Base-by-base conservation (phyloP, 2,329 filamentous ascomycete species). In the Fusarium sp. region DNA sequence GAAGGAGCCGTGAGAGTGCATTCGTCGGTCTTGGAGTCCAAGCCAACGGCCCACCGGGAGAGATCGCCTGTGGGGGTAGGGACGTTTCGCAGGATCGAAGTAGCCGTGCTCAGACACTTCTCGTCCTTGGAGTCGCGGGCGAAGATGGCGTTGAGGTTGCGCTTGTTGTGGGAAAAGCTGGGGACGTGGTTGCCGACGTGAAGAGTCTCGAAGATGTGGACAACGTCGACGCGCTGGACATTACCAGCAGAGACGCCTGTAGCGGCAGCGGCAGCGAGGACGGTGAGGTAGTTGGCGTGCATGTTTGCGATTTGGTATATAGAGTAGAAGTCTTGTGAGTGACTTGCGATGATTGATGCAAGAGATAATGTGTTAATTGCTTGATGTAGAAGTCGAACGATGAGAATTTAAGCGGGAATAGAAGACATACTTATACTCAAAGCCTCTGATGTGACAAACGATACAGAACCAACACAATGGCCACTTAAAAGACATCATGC, bases 201-300 rank as follows among this genome's bases (percentile, higher is more conserved):
- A 11, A 71, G 67, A 22, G 55, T 56, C 58, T 70, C 48, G 12
- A 71, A 29, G 58, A 69, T 51, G 55, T 69, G 67, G 16, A 70
- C 55, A 16, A 70, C 67, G 1, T 70, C 58, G 18, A 70, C 64
- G 0, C 25, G 46, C 29, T 61, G 18, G 30, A 71, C 52, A 5
- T 55, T 12, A 20, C 54, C 11, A 16, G 68, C 59, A 11, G 45
- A 60, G 20, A 47, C 64, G 6, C 45, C 30, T 10, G 55, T 45
- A 24, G 48, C 63, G 34, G 68, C 68, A 13, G 55, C 34, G 16
- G 65, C 68, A 37, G 64, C 64, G 11, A 70, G 45, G 16, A 69
- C 12, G 12, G 62, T 22, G 34, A 70, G 51, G 16, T 47, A 59
- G 8, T 57, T 45, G 54, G 51, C 11, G 11, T 70, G 42, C 67